A percentile compares a stretch with the other conserved stretches of the same genome.
Conservation (phyloP, 2,329 filamentous ascomycete species). For the Knufia petricola region DNA sequence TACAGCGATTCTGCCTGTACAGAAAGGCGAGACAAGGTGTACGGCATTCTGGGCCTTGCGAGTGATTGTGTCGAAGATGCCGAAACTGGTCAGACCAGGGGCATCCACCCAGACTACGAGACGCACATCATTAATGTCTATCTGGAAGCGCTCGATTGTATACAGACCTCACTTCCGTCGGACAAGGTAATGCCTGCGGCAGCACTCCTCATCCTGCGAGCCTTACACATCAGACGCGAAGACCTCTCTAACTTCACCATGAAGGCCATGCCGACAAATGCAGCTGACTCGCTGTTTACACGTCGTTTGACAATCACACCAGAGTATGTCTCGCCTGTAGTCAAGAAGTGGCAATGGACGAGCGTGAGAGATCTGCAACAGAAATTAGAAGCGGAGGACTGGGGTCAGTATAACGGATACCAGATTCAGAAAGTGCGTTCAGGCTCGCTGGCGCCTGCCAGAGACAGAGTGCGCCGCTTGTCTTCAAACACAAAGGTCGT, state of each 20-base stretch:
- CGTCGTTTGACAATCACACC: background rate
- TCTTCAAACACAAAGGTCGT: background rate
- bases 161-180: background rate
- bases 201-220: constrained; percentile 1
- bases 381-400: constrained; percentile 18
- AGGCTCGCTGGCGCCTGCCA: background rate
- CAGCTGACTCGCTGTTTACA: background rate
- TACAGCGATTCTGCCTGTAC: constrained; percentile 21
- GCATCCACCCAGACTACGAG: constrained; percentile 16
- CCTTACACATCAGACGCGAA: background rate
- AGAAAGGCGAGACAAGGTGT: constrained; percentile 21
- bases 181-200: background rate
- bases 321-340: constrained; percentile 2
- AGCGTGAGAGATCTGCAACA: constrained; percentile 18
- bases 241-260: background rate
- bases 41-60: constrained; percentile 21
- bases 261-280: background rate
- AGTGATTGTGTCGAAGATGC: constrained; percentile 15
- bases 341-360: constrained; percentile 15
- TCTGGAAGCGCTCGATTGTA: constrained; percentile 15
- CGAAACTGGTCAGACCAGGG: background rate
- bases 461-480: background rate
- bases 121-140: constrained; percentile 20
- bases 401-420: constrained; percentile 19
- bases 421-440: constrained; percentile 10